A percentile compares a stretch with the other conserved stretches of the same genome.
These are phyloP conservation scores for Eutrema heterophyllum DNA, from an alignment of 345 rosid genomes.

Conservation along the genomic window DNA sequence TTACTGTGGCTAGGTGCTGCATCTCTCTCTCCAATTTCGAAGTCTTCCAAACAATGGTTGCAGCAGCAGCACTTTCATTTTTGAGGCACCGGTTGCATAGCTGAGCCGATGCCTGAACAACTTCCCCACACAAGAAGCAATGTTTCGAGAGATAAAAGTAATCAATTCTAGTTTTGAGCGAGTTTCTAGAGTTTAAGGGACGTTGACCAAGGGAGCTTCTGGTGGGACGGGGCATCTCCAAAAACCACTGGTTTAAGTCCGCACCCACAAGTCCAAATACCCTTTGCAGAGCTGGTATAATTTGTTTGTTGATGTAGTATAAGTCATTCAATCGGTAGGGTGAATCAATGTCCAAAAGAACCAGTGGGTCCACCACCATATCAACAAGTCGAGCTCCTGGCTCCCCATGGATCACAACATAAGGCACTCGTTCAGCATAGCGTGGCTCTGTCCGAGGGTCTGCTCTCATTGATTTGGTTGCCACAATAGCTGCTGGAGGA, in stretches of 20 bases:
- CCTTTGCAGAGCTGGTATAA: constrained; percentile 86
- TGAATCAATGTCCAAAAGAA: constrained; percentile 67
- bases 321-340: constrained; percentile 76
- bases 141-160: constrained; percentile 82
- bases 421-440: constrained; percentile 87
- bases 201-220: constrained; percentile 62
- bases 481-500: constrained; percentile 95
- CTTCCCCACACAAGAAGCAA: constrained; percentile 79
- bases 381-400: constrained; percentile 92
- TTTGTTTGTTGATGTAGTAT: constrained; percentile 90
- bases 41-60: constrained; percentile 68
- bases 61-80: constrained; percentile 48
- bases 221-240: constrained; percentile 79
- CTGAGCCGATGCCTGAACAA: constrained; percentile 65
- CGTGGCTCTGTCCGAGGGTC: constrained; percentile 93
- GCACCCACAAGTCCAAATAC: constrained; percentile 88
- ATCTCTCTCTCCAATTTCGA: constrained; percentile 81
- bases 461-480: constrained; percentile 74
- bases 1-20: constrained; percentile 82
- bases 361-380: constrained; percentile 91
- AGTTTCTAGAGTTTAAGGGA: constrained; percentile 39
- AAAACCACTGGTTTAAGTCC: constrained; percentile 75
- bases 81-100: constrained; percentile 61
- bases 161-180: constrained; percentile 67
- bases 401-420: constrained; percentile 87